Percentiles rank a stretch among this genome's conserved stretches.
phyloP scores from a whole-genome alignment of 2,329 filamentous ascomycete genomes.

The Cordyceps cateniannulata region DNA sequence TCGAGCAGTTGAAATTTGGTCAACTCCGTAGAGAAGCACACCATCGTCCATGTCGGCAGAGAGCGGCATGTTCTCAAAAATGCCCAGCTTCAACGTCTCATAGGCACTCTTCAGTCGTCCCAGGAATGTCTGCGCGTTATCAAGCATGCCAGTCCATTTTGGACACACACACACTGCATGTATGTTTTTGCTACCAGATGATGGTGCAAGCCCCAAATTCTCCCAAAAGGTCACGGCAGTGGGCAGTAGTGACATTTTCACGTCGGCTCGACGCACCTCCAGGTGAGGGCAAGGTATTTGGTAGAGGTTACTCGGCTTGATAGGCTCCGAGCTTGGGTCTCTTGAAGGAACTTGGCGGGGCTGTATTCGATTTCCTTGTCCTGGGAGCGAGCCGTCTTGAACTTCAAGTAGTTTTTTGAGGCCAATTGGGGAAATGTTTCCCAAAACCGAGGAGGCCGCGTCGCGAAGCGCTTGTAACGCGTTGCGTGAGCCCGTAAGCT shows the following conservation, averaged over 20 bases:
- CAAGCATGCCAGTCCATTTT: constrained; percentile 53
- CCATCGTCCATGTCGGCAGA: constrained; percentile 34
- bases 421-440: constrained; percentile 30
- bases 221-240: constrained; percentile 78
- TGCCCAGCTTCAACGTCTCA: constrained; percentile 66
- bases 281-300: constrained; percentile 63
- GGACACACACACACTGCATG: constrained; percentile 66
- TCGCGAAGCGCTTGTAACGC: constrained; percentile 43
- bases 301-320: constrained; percentile 49
- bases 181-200: constrained; percentile 65
- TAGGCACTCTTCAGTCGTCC: constrained; percentile 64
- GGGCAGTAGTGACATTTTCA: constrained; percentile 65
- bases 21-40: constrained; percentile 43
- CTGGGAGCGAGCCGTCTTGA: constrained; percentile 48
- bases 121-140: constrained; percentile 58
- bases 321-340: constrained; percentile 37
- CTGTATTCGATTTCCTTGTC: constrained; percentile 46
- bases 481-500: constrained; percentile 37
- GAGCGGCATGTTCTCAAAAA: constrained; percentile 48
- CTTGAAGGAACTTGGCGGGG: constrained; percentile 39
- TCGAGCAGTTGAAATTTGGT: constrained; percentile 36
- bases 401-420: constrained; percentile 48
- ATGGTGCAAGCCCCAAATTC: constrained; percentile 66
- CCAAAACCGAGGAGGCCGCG: constrained; percentile 38
- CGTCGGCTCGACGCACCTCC: constrained; percentile 63